Evolutionary conservation across 2,329 filamentous ascomycete genomes (phyloP).

Genomic region (Apiospora rasikravindrae): DNA sequence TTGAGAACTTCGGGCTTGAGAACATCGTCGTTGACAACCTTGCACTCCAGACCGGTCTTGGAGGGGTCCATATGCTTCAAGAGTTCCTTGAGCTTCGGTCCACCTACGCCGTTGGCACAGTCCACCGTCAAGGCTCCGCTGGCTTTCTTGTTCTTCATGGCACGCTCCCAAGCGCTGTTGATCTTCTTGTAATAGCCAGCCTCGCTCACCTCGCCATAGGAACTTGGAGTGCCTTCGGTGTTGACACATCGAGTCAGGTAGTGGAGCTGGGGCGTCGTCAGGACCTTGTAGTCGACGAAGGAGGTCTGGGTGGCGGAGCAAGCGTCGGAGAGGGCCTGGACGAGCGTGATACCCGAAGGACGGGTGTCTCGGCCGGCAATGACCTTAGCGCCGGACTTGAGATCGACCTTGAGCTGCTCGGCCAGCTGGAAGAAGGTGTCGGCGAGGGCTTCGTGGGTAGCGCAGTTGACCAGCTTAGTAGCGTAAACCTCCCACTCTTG

Average conservation of each 20-base stretch:
- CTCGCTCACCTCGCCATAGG: constrained; percentile 90
- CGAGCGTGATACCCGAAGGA: constrained; percentile 85
- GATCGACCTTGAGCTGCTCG: constrained; percentile 76
- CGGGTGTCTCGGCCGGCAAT: constrained; percentile 93
- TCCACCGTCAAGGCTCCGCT: constrained; percentile 82
- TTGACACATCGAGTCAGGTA: constrained; percentile 95
- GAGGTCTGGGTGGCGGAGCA: constrained; percentile 77
- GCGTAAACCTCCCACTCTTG: constrained; percentile 92
- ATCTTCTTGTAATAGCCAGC: constrained; percentile 96
- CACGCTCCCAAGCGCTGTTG: constrained; percentile 79
- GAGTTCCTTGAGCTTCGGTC: constrained; percentile 85
- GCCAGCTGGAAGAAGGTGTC: constrained; percentile 79
- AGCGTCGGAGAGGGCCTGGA: constrained; percentile 78
- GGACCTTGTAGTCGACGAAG: constrained; percentile 83
- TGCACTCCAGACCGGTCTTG: constrained; percentile 77
- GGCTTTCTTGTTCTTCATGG: constrained; percentile 78
- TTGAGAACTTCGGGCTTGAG: constrained; percentile 89
- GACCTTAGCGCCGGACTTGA: constrained; percentile 74
- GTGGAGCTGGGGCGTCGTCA: constrained; percentile 97
- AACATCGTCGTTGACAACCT: constrained; percentile 91
- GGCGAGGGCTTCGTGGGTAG: constrained; percentile 74
- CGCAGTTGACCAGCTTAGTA: constrained; percentile 86
- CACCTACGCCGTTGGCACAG: constrained; percentile 96
- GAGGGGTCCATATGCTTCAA: constrained; percentile 79
- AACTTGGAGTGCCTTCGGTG: constrained; percentile 83